A percentile compares a stretch with the other conserved stretches of the same genome.
phyloP scores from a whole-genome alignment of 139 green algal genomes.

The Diplosphaera chodatii region DNA sequence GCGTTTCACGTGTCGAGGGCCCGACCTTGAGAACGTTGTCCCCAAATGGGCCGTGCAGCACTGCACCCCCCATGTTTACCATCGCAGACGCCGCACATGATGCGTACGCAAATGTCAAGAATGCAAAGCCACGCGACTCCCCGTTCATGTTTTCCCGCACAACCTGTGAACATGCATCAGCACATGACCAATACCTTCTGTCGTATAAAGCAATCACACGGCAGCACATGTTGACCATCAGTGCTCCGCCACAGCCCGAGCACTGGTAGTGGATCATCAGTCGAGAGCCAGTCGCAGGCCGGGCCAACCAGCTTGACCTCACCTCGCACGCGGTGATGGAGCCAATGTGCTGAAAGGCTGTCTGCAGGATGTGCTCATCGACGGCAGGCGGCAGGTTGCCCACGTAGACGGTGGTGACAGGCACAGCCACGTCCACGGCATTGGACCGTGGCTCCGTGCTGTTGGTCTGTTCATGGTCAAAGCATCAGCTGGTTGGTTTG shows the following conservation, averaged over 20 bases:
- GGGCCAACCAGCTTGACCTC: too few species aligned
- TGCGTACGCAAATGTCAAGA: constrained; percentile 50
- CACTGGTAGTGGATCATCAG: too few species aligned
- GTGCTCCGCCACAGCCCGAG: too few species aligned
- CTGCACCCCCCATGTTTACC: constrained; percentile 36
- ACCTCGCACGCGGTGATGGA: constrained; percentile 44
- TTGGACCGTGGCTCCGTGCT: neutral
- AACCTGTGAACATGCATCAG: too few species aligned
- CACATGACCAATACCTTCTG: too few species aligned
- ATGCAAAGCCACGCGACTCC: constrained; percentile 57
- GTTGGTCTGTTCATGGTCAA: neutral
- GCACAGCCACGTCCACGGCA: neutral
- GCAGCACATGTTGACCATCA: too few species aligned
- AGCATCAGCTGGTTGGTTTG: too few species aligned
- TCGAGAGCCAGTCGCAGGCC: too few species aligned
- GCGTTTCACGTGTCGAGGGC: constrained; percentile 14
- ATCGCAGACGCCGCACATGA: constrained; percentile 44
- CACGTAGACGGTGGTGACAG: constrained; percentile 48
- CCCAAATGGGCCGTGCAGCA: constrained; percentile 19
- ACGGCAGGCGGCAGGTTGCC: constrained; percentile 56
- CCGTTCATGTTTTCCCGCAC: constrained; percentile 50
- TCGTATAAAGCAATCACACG: too few species aligned
- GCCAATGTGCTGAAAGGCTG: constrained; percentile 40
- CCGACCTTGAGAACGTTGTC: constrained; percentile 27
- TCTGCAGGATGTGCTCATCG: constrained; percentile 41